phyloP scores from a whole-genome alignment of 495 filamentous ascomycete species.

The Trichoderma virens region DNA sequence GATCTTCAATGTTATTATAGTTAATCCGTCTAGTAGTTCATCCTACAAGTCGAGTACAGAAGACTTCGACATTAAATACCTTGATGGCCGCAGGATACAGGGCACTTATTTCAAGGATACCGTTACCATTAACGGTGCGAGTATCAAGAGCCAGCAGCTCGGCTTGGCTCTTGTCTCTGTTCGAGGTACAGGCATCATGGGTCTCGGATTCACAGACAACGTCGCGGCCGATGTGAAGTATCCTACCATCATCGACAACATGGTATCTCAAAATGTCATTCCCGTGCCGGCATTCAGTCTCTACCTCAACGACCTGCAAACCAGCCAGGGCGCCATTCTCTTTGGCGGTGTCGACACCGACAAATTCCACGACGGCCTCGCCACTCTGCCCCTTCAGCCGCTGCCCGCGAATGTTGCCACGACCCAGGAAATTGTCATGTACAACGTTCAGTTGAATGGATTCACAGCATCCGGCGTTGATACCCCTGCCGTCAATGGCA shows the following conservation, averaged over 20 bases:
- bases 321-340: conserved; percentile 69
- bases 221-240: conserved; percentile 62
- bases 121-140: conserved; percentile 57
- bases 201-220: conserved; percentile 74
- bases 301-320: conserved; percentile 58
- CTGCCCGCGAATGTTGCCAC: conserved; percentile 17
- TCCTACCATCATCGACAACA: conserved; percentile 66
- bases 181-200: conserved; percentile 72
- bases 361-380: conserved; percentile 70
- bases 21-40: conserved; percentile 54
- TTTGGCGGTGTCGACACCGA: conserved; percentile 86
- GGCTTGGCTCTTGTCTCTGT: conserved; percentile 67
- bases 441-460: conserved; percentile 30
- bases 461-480: conserved; percentile 25
- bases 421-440: conserved; percentile 26
- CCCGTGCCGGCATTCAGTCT: conserved; percentile 78
- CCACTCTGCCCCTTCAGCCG: conserved; percentile 58
- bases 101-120: conserved; percentile 80
- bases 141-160: conserved; percentile 65
- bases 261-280: conserved; percentile 64
- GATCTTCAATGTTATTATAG: neutral
- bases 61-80: conserved; percentile 75
- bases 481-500: conserved; percentile 35
- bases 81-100: conserved; percentile 47
- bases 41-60: conserved; percentile 58